Evolutionary conservation across 2,329 filamentous ascomycete genomes (phyloP).

Genomic region (Trichoderma harzianum): DNA sequence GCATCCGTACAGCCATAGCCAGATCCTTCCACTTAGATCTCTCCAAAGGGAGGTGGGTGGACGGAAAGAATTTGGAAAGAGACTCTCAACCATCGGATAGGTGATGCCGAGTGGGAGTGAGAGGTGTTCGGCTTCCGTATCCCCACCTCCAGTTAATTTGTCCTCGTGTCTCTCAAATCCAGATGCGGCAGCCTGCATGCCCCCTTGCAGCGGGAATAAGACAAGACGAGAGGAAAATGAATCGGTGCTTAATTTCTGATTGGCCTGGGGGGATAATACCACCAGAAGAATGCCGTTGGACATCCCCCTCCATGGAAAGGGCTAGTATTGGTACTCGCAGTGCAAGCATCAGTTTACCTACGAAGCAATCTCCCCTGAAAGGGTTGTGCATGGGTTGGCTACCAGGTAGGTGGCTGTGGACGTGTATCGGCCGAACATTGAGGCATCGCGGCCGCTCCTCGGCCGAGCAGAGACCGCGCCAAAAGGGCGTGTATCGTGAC

Average conservation of each 20-base stretch:
- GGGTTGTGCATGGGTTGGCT: not conserved
- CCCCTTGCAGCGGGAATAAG: constrained; percentile 7
- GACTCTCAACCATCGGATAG: not conserved
- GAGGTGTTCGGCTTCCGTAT: not conserved
- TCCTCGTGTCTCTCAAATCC: not conserved
- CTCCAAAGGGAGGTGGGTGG: not conserved
- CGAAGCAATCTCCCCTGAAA: not conserved
- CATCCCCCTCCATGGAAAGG: not conserved
- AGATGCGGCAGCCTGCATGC: not conserved
- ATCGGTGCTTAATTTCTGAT: not conserved
- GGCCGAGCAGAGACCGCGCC: not conserved
- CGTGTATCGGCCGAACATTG: not conserved
- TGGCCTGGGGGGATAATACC: not conserved
- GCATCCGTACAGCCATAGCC: not conserved
- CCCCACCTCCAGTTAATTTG: not conserved
- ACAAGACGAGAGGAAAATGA: not conserved
- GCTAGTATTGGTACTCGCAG: not conserved
- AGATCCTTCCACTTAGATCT: not conserved
- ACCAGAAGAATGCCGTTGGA: not conserved
- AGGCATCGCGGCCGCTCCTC: not conserved
- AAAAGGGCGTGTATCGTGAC: not conserved
- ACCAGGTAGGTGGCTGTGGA: not conserved
- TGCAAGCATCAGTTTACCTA: not conserved
- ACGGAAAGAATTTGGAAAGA: not conserved
- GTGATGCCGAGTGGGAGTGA: not conserved